Base-by-base conservation (phyloP, 2,329 filamentous ascomycete species). In the Fusarium fujikuroi region DNA sequence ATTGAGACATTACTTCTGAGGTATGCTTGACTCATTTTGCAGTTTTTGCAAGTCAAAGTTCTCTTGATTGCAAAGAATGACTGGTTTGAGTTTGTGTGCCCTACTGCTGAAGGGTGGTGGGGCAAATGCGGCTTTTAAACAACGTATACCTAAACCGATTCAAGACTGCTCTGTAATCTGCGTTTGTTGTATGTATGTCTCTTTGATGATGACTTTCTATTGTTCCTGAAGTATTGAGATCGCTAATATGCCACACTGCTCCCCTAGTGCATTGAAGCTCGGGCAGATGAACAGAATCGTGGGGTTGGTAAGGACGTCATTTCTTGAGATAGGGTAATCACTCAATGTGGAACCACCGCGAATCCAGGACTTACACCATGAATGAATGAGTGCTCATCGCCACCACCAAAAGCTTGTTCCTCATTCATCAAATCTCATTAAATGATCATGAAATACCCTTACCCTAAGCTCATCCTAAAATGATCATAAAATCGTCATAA, bases 1-100 rank as follows among this genome's bases (percentile, higher is more conserved):
- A 21, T 46, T 46, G 8, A 46, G 43, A 46, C 1, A 10, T 21
- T 5, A 0, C 12, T 28, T 21, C 4, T 21, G 0, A 5, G 1
- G 11, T 16, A 25, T 21, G 7, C 34, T 53, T 12, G 23, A 7
- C n/a, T 37, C 23, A 28, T 14, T 5, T 5, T 28, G 23, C 23
- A 28, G 28, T n/a, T 37, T 53, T 53, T 53, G 2, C 14, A 53
- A 53, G 34, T 18, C 3, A 37, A 12, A 28, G 32, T 53, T 37
- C 50, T 53, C 18, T 9, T 6, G 12, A 9, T 2, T 15, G 18
- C 9, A 37, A 36, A 21, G 50, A 16, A 28, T 25, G 14, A 21
- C 32, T 28, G 50, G 32, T 37, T 25, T 12, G 49, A 28, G 23
- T 53, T 53, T 53, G 50, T 53, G 50, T 28, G 34, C 50, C 50